Evolutionary conservation across 495 filamentous ascomycete species (phyloP).

Genomic region (Penicillium coprophilum): DNA sequence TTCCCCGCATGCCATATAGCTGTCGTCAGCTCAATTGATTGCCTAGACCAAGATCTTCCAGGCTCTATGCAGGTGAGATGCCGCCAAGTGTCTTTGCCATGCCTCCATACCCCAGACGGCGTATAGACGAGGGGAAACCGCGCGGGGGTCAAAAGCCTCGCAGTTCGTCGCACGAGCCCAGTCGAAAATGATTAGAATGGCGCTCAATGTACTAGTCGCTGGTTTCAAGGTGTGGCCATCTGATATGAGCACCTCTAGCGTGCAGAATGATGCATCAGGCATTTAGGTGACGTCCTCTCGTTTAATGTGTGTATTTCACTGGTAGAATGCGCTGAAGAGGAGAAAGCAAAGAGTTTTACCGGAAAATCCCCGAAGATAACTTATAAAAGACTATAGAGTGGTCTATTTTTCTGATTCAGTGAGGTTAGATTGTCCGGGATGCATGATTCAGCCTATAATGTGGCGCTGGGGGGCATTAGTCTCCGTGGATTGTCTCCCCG

Average conservation of each 20-base stretch:
- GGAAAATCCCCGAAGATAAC: too few relatives aligned
- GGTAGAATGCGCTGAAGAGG: not conserved
- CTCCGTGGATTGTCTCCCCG: not conserved
- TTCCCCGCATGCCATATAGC: conserved; percentile 5
- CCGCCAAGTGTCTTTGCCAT: not conserved
- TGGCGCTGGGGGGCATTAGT: not conserved
- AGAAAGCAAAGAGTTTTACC: not conserved
- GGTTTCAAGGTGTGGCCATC: not conserved
- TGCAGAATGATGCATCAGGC: not conserved
- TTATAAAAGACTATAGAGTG: not conserved
- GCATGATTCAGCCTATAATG: conserved; percentile 4
- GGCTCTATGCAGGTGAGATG: not conserved
- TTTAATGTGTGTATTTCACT: not conserved
- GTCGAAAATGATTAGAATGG: not conserved
- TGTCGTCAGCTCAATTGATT: not conserved
- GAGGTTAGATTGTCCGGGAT: not conserved
- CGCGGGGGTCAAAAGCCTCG: not conserved
- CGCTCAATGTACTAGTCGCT: not conserved
- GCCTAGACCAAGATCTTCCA: not conserved
- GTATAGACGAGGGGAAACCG: not conserved
- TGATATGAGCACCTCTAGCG: not conserved
- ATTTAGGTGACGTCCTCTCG: not conserved
- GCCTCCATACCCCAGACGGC: not conserved
- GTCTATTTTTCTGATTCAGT: not conserved
- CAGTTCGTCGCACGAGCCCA: not conserved